phyloP scores from a whole-genome alignment of 768 basidiomycete genomes.

The Tulasnella calospora region DNA sequence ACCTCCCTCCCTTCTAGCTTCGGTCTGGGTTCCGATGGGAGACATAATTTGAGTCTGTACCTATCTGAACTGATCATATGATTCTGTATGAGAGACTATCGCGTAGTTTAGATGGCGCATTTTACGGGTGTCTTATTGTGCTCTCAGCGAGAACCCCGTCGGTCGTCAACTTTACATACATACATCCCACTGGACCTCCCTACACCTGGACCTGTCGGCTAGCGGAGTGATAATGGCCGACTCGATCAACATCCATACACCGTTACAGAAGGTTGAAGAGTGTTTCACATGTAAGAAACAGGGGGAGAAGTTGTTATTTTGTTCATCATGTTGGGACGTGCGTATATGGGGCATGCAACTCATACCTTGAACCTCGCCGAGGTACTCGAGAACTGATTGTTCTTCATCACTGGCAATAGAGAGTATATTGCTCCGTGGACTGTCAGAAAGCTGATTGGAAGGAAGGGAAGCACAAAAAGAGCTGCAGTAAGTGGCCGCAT shows the following conservation, averaged over 20 bases:
- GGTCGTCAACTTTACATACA: not conserved
- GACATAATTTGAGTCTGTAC: no score
- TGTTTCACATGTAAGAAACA: not conserved
- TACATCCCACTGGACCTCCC: not conserved
- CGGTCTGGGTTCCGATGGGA: no score
- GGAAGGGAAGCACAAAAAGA: conserved; percentile 4
- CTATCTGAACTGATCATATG: not conserved
- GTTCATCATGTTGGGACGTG: not conserved
- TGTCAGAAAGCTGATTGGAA: conserved; percentile 24
- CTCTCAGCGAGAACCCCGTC: not conserved
- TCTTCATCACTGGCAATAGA: not conserved
- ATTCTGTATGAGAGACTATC: not conserved
- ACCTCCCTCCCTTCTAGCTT: no score
- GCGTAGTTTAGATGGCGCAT: no score
- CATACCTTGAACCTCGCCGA: no score
- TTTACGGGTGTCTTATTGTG: not conserved
- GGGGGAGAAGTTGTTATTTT: not conserved
- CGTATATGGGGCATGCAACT: not conserved
- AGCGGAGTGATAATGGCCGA: not conserved
- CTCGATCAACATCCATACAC: not conserved
- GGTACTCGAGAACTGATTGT: not conserved
- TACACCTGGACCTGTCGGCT: not conserved
- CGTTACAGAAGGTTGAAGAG: not conserved
- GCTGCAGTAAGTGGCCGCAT: not conserved
- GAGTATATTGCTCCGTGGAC: conserved; percentile 21